These are phyloP conservation scores for Zizania palustris DNA, from an alignment of 202 grass and related monocot genomes.

Conservation along the genomic window DNA sequence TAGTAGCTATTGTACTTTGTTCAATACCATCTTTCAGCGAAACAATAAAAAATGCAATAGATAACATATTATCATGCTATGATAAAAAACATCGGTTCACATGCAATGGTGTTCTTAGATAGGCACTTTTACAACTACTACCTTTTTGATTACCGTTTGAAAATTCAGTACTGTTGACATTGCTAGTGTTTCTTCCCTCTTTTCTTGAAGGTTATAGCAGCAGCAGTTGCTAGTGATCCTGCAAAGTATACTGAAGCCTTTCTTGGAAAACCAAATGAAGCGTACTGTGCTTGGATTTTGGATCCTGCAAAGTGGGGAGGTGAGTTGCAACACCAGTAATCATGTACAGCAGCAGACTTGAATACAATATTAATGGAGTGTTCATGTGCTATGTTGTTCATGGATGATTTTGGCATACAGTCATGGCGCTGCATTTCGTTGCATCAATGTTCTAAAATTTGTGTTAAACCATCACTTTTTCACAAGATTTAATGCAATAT, in stretches of 20 bases:
- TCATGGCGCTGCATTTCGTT: not conserved
- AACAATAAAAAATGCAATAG: not conserved
- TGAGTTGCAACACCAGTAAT: conserved; percentile 41
- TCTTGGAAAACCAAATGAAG: conserved; percentile 91
- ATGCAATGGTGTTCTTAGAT: not conserved
- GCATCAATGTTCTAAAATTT: conserved; percentile 24
- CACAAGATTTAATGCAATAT: not conserved
- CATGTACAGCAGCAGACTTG: not conserved
- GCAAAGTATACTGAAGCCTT: conserved; percentile 85
- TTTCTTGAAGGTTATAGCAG: conserved; percentile 80
- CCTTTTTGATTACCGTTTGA: conserved; percentile 6
- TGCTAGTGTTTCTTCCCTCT: not conserved
- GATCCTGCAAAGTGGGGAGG: conserved; percentile 95
- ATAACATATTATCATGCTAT: not conserved
- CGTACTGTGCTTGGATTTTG: conserved; percentile 92
- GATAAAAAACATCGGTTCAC: conserved; percentile 15
- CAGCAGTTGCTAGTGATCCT: conserved; percentile 75
- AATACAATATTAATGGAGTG: not conserved
- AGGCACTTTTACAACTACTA: not conserved
- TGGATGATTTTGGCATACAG: not conserved
- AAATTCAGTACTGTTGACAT: not conserved
- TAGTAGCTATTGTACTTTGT: not conserved
- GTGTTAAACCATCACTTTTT: not conserved
- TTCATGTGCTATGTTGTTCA: not conserved
- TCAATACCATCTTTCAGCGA: conserved; percentile 2